Conservation (phyloP, 2,329 filamentous ascomycete species). For the Thelonectria blattea region DNA sequence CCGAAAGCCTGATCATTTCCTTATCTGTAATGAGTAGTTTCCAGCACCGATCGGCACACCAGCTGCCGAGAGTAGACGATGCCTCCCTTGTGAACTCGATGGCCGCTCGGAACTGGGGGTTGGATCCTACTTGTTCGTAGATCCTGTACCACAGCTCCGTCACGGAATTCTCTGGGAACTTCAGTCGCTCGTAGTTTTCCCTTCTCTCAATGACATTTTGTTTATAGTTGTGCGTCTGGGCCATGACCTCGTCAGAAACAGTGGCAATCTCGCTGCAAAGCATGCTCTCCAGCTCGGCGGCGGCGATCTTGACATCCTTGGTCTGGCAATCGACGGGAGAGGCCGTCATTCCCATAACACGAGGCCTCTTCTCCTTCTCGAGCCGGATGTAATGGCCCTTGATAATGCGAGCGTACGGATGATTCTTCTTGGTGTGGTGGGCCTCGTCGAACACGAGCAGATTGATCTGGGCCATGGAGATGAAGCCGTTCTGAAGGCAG, state of each 20-base stretch:
- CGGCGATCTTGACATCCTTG: conserved; percentile 70
- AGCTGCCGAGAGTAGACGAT: conserved; percentile 73
- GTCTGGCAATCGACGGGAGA: conserved; percentile 87
- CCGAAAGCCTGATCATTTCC: conserved; percentile 65
- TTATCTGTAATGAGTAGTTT: conserved; percentile 69
- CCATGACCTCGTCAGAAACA: conserved; percentile 50
- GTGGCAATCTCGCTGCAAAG: conserved; percentile 87
- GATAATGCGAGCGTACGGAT: conserved; percentile 88
- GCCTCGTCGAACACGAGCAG: conserved; percentile 95
- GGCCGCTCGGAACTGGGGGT: conserved; percentile 57
- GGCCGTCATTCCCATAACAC: conserved; percentile 95
- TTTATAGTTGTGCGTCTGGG: conserved; percentile 30
- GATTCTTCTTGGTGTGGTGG: conserved; percentile 93
- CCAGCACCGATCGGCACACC: conserved; percentile 88
- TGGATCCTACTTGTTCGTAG: conserved; percentile 48
- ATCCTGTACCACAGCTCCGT: conserved; percentile 71
- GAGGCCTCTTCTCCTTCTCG: conserved; percentile 62
- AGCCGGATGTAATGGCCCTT: conserved; percentile 76
- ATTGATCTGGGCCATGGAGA: conserved; percentile 83
- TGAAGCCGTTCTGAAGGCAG: conserved; percentile 78
- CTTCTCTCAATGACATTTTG: conserved; percentile 61
- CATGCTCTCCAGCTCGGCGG: conserved; percentile 74
- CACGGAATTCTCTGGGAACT: conserved; percentile 53
- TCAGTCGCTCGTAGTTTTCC: conserved; percentile 52
- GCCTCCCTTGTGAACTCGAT: conserved; percentile 66